phyloP scores from a whole-genome alignment of 768 basidiomycete genomes.

The Lentinula lateritia region DNA sequence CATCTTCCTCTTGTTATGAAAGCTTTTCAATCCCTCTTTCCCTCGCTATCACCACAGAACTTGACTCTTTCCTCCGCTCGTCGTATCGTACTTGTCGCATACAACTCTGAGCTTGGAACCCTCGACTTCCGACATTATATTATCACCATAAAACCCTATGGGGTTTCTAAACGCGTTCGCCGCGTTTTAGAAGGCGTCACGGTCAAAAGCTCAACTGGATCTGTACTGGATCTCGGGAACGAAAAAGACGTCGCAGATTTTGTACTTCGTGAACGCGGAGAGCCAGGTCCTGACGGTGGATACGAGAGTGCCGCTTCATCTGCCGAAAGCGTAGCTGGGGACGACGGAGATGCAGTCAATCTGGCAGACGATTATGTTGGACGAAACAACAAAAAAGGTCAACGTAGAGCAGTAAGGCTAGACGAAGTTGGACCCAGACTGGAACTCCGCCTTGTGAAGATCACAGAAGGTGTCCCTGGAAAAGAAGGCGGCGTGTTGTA shows the following conservation, averaged over 20 bases:
- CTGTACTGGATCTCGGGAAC: conserved; percentile 72
- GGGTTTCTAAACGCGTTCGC: conserved; percentile 87
- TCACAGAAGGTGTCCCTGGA: conserved; percentile 89
- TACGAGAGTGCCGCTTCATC: conserved; percentile 82
- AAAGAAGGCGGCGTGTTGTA: conserved; percentile 91
- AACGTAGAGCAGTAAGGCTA: conserved; percentile 83
- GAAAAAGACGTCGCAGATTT: conserved; percentile 97
- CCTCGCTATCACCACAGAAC: conserved; percentile 79
- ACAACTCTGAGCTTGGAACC: conserved; percentile 80
- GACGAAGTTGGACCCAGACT: conserved; percentile 95
- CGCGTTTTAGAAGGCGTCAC: conserved; percentile 68
- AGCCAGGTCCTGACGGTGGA: conserved; percentile 58
- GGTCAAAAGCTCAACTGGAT: conserved; percentile 28
- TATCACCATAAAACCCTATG: conserved; percentile 93
- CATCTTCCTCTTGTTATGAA: conserved; percentile 92
- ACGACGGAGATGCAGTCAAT: conserved; percentile 77
- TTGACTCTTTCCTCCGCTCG: conserved; percentile 85
- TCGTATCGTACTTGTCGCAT: conserved; percentile 88
- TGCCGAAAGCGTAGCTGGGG: conserved; percentile 76
- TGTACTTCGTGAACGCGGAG: conserved; percentile 66
- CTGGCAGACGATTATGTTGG: conserved; percentile 94
- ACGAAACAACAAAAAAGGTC: conserved; percentile 87
- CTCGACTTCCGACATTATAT: conserved; percentile 92
- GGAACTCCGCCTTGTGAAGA: conserved; percentile 90
- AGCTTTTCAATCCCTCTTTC: conserved; percentile 94